A percentile compares a stretch with the other conserved stretches of the same genome.
Conservation (phyloP, 176 grass and related monocot species). For the Puccinellia tenuiflora region DNA sequence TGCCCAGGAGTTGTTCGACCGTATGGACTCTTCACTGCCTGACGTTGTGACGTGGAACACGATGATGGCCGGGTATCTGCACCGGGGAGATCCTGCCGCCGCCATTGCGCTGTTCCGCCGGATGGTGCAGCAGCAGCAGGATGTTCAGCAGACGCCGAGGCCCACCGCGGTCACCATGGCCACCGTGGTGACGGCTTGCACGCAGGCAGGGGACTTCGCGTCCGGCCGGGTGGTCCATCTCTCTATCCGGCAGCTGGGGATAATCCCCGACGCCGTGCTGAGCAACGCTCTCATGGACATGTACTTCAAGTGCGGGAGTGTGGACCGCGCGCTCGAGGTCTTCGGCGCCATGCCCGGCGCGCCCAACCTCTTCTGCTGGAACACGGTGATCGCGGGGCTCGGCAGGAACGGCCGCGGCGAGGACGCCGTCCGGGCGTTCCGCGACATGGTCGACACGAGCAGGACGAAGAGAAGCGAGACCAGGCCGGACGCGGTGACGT, state of each 20-base stretch:
- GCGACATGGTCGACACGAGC: constrained; percentile 13
- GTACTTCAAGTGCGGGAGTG: constrained; percentile 56
- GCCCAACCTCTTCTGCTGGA: constrained; percentile 55
- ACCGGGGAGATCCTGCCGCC: not conserved
- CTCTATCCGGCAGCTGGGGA: not conserved
- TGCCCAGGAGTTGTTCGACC: constrained; percentile 27
- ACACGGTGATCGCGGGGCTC: constrained; percentile 36
- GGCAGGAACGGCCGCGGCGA: constrained; percentile 49
- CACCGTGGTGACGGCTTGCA: constrained; percentile 31
- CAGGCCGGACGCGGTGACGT: constrained; percentile 39
- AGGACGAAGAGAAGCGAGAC: too few species aligned
- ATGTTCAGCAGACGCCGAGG: not conserved
- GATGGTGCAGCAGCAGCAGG: not conserved
- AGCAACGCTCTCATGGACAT: constrained; percentile 48
- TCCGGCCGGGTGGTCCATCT: constrained; percentile 30
- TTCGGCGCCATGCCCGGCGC: constrained; percentile 2
- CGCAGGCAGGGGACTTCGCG: constrained; percentile 30
- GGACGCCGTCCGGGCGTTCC: constrained; percentile 27
- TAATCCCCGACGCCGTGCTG: constrained; percentile 9
- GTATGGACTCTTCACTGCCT: not conserved
- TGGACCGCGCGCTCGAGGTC: constrained; percentile 17
- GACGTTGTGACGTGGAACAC: constrained; percentile 46
- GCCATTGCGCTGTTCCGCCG: constrained; percentile 21
- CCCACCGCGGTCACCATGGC: constrained; percentile 41
- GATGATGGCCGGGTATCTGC: constrained; percentile 43